These are phyloP conservation scores for Aegilops bicornis DNA, from an alignment of 176 grass and related monocot species.

Conservation along the genomic window DNA sequence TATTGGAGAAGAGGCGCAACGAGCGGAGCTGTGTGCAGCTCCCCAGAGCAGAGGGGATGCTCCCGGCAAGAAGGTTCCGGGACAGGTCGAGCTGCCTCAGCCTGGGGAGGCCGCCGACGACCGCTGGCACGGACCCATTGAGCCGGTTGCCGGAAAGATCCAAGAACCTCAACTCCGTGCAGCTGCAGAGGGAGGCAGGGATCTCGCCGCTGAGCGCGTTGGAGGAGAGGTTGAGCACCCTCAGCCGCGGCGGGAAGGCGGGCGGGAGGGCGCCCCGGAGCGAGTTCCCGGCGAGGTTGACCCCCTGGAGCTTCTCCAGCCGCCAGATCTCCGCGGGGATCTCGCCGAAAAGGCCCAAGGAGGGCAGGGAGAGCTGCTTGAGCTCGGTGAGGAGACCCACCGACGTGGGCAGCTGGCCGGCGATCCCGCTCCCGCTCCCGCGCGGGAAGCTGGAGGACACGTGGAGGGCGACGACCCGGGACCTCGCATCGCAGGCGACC, in stretches of 20 bases:
- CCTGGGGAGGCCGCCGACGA: constrained; percentile 36
- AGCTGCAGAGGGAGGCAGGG: constrained; percentile 49
- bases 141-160: constrained; percentile 78
- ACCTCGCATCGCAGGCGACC: constrained; percentile 58
- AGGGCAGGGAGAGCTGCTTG: constrained; percentile 50
- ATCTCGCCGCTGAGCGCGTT: constrained; percentile 71
- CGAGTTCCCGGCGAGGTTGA: constrained; percentile 72
- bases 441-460: constrained; percentile 36
- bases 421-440: constrained; percentile 1
- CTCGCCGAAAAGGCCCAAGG: constrained; percentile 53
- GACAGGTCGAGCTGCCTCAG: constrained; percentile 57
- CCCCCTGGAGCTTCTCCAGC: constrained; percentile 57
- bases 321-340: constrained; percentile 82
- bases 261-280: constrained; percentile 58
- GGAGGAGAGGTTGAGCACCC: constrained; percentile 53
- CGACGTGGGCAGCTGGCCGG: constrained; percentile 43
- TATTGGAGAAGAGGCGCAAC: constrained; percentile 69
- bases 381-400: constrained; percentile 64
- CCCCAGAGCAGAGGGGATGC: constrained; percentile 61
- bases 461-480: constrained; percentile 56
- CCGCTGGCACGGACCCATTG: constrained; percentile 36
- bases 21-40: constrained; percentile 55
- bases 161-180: constrained; percentile 47
- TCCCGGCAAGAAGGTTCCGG: constrained; percentile 42
- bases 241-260: constrained; percentile 52